Percentiles rank a stretch among this genome's conserved stretches.
These are phyloP conservation scores for Alectoria sarmentosa DNA, from an alignment of 495 filamentous ascomycete genomes.

Conservation along the genomic window DNA sequence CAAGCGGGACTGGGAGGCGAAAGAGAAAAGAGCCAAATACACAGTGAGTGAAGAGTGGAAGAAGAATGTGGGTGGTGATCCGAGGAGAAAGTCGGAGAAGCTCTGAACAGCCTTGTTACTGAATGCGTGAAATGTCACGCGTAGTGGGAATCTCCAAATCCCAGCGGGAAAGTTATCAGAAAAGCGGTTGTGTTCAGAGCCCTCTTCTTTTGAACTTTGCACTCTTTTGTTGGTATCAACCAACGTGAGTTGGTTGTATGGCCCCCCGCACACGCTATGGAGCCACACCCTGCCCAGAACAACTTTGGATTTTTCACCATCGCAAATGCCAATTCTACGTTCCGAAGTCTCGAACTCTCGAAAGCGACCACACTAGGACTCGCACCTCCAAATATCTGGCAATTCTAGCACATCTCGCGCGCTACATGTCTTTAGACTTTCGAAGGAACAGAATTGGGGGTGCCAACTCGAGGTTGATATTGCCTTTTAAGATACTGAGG, in stretches of 20 bases:
- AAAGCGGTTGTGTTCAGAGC: neutral
- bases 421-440: too few relatives aligned
- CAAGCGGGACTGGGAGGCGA: slow-evolving; percentile 44
- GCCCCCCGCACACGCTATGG: neutral
- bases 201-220: neutral
- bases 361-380: too few relatives aligned
- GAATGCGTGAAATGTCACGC: neutral
- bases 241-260: neutral
- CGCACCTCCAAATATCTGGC: too few relatives aligned
- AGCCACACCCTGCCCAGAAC: neutral
- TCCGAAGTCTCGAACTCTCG: too few relatives aligned
- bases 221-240: neutral
- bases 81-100: slow-evolving; percentile 17
- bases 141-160: neutral
- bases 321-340: too few relatives aligned
- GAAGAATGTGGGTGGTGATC: slow-evolving; percentile 40
- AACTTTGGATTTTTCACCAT: too few relatives aligned
- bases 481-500: too few relatives aligned
- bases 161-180: neutral
- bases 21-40: slow-evolving; percentile 46
- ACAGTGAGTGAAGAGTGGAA: slow-evolving; percentile 53
- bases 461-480: too few relatives aligned
- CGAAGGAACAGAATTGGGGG: too few relatives aligned
- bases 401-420: too few relatives aligned
- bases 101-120: slow-evolving; percentile 26